Evolutionary conservation across 169 alveolate species (phyloP), one percentile per base, ranked within the genome.

Genomic region (Eimeria brunetti): DNA sequence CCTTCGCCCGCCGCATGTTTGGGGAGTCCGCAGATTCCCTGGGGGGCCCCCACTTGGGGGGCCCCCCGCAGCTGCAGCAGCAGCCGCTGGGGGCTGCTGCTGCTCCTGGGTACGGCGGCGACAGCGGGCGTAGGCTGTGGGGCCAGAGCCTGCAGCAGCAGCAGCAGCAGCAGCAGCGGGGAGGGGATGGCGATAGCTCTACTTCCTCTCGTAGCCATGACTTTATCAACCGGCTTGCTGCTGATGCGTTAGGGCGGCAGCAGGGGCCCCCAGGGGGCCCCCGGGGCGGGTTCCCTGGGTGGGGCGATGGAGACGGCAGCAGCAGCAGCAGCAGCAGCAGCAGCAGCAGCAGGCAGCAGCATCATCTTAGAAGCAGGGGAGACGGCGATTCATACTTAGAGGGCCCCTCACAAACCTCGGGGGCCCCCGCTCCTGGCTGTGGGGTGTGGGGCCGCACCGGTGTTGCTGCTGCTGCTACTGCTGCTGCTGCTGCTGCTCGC

Each of bases 401-500:
- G 36, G 89, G 89, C 69, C 46, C 33, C 20, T 8, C 51, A 22
- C 44, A 18, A 49, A 24, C 89, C 27, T 44, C 53, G 11, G 84
- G 60, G 84, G 30, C 33, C 1, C 60, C 89, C 4, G 89, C 89
- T 12, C 89, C 89, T 3, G 89, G 89, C 89, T 80, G 89, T 30
- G 89, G 89, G 30, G 89, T 80, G 44, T 80, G 89, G 89, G 89
- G 89, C 27, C 30, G 89, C 27, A 80, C 89, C 9, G 89, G 89
- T n/a, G 64, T 80, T 14, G 80, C 80, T 69, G 41, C 80, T 18
- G 80, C 80, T 69, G 18, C 80, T 20, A n/a, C 36, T 18, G 80
- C 80, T 18, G 80, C 80, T 20, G 41, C 14, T 80, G 46, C 69
- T 80, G 89, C 69, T 8, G 60, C 89, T 6, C 51, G 64, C 89